phyloP scores from a whole-genome alignment of 129 eudicot genomes.

The Centaurea solstitialis region DNA sequence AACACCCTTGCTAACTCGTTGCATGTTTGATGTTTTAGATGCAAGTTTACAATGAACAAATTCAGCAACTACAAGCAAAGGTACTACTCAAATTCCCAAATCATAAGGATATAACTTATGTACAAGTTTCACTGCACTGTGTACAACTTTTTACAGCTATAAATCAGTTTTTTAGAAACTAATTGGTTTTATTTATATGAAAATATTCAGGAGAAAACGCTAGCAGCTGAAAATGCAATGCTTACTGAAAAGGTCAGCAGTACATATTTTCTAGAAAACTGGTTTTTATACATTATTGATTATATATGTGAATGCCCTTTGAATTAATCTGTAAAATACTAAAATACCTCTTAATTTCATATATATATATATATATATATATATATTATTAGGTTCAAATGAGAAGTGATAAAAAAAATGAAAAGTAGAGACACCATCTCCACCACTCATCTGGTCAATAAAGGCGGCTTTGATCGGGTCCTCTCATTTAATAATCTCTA shows the following conservation, averaged over 20 bases:
- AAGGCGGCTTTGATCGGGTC: too few relatives aligned
- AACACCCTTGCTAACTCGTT: background rate
- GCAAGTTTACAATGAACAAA: constrained; percentile 78
- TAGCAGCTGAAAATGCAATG: constrained; percentile 67
- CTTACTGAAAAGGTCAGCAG: constrained; percentile 70
- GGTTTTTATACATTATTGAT: background rate
- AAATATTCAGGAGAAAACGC: constrained; percentile 61
- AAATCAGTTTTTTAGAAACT: background rate
- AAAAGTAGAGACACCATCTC: too few relatives aligned
- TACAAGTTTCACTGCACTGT: background rate
- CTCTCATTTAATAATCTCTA: too few relatives aligned
- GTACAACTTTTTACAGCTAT: background rate
- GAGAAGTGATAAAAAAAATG: too few relatives aligned
- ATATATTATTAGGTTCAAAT: too few relatives aligned
- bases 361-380: too few relatives aligned
- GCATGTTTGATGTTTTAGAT: constrained; percentile 42
- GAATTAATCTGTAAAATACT: background rate
- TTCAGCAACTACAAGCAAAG: constrained; percentile 70
- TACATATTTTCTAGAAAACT: background rate
- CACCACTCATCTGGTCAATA: too few relatives aligned
- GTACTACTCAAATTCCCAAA: constrained; percentile 32
- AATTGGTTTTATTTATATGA: background rate
- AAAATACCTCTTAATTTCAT: background rate
- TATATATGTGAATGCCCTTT: background rate
- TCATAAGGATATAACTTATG: background rate